phyloP scores from a whole-genome alignment of 768 basidiomycete species.

The Macrocybe gigantea region DNA sequence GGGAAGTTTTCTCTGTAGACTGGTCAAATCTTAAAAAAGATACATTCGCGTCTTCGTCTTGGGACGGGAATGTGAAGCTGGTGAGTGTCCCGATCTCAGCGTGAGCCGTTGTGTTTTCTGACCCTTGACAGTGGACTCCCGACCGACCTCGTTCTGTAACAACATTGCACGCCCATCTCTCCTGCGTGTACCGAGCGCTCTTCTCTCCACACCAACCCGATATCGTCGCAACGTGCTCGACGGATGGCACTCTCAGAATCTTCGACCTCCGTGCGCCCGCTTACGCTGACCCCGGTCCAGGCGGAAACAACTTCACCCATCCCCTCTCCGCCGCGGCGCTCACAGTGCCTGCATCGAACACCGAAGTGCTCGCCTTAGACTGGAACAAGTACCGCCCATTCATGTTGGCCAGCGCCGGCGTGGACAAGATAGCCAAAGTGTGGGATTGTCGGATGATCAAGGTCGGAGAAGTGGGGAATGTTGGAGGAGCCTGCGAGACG shows the following conservation, averaged over 20 bases:
- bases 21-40: conserved; percentile 95
- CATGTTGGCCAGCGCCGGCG: conserved; percentile 70
- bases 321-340: conserved; percentile 68
- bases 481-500: conserved; percentile 68
- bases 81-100: conserved; percentile 36
- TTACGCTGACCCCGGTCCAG: conserved; percentile 45
- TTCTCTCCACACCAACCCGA: conserved; percentile 93
- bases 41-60: conserved; percentile 79
- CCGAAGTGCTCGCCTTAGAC: conserved; percentile 77
- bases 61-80: conserved; percentile 89
- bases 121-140: conserved; percentile 69
- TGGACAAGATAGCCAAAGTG: conserved; percentile 69
- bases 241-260: conserved; percentile 79
- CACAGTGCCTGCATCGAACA: conserved; percentile 71
- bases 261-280: conserved; percentile 72
- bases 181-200: conserved; percentile 85
- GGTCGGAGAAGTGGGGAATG: conserved; percentile 42
- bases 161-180: conserved; percentile 78
- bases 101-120: neutral
- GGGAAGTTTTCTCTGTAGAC: conserved; percentile 90
- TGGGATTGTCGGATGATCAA: conserved; percentile 90
- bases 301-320: conserved; percentile 52
- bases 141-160: conserved; percentile 72
- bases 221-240: conserved; percentile 75
- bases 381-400: conserved; percentile 92